Base-by-base conservation (phyloP, 225 moss, liverwort and hornwort genomes). In the Pseudisothecium myosuroides region DNA sequence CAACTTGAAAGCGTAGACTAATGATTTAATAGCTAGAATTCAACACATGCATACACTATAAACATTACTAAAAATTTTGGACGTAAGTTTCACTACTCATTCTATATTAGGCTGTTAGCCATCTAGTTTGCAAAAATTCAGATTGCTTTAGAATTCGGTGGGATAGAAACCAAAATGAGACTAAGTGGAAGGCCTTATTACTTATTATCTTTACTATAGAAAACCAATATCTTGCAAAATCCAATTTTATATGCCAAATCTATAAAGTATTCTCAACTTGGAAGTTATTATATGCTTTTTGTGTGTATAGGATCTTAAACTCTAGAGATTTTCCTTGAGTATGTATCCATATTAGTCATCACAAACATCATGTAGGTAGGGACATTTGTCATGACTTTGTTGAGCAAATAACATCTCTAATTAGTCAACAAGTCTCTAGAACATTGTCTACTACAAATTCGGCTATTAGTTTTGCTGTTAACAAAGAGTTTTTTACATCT, bases 101-200 rank as follows among this genome's bases (percentile, higher is more conserved):
- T 62, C 0, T 62, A 3, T n/a, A n/a, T n/a, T n/a, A n/a, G n/a
- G n/a, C n/a, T 62, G 14, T 3, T 0, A 0, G 12, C 0, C 29
- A 62, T 62, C 29, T 62, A 14, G 14, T 62, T 62, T 62, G 14
- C 2, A 1, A 62, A 14, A 62, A 29, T 4, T 14, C 3, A 29
- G 61, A 6, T 4, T 67, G 37, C 19, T 36, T 7, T 67, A 11
- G 10, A 67, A 1, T 67, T 7, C 10, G 2, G 6, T 10, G 10
- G 6, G 4, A 37, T 20, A 5, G 20, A 6, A 20, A 11, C 7
- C 2, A 67, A 67, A 67, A 67, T 11, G 5, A 67, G 20, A 67
- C 6, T 2, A 2, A 67, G 67, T 37, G 4, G 67, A 14, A 67
- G 37, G 37, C 5, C 5, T 67, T 20, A 10, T 67, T 37, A 67